phyloP scores from a whole-genome alignment of 768 basidiomycete genomes.

The Epithele typhae region DNA sequence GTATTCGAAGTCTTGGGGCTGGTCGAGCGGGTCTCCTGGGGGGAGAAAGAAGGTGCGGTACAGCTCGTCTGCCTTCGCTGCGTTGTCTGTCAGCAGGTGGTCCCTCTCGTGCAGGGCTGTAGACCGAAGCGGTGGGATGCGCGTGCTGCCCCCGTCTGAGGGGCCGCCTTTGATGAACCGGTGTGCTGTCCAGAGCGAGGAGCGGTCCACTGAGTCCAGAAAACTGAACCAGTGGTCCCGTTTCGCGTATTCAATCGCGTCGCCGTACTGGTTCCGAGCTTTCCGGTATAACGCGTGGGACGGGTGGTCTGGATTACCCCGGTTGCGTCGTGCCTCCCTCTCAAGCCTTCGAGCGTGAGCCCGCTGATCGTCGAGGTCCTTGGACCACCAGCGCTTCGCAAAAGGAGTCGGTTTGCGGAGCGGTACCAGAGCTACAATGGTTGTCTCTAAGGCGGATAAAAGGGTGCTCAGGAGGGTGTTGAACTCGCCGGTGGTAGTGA shows the following conservation, averaged over 20 bases:
- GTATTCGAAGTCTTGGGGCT: constrained; percentile 18
- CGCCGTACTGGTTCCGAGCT: constrained; percentile 11
- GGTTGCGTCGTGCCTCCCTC: not conserved
- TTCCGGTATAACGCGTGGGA: constrained; percentile 10
- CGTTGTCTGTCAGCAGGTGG: constrained; percentile 1
- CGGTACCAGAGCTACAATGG: constrained; percentile 19
- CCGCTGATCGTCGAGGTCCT: constrained; percentile 22
- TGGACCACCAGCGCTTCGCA: constrained; percentile 31
- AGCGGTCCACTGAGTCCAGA: constrained; percentile 12
- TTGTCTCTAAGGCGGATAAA: constrained; percentile 11
- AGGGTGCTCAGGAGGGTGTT: constrained; percentile 4
- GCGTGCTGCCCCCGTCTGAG: constrained; percentile 8
- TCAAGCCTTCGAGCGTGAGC: constrained; percentile 15
- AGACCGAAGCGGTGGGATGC: constrained; percentile 21
- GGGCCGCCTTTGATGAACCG: constrained; percentile 1
- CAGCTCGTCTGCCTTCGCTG: constrained; percentile 15
- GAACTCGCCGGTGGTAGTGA: constrained; percentile 9
- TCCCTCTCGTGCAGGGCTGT: not conserved
- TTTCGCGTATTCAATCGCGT: constrained; percentile 18
- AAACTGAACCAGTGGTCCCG: constrained; percentile 22
- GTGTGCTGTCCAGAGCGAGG: constrained; percentile 19
- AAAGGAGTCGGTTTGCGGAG: constrained; percentile 16
- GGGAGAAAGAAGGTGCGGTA: constrained; percentile 27
- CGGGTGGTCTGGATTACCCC: constrained; percentile 8
- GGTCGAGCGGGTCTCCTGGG: not conserved